Evolutionary conservation across 108 stramenopile species (phyloP).

Genomic region (Cyclotella baltica): DNA sequence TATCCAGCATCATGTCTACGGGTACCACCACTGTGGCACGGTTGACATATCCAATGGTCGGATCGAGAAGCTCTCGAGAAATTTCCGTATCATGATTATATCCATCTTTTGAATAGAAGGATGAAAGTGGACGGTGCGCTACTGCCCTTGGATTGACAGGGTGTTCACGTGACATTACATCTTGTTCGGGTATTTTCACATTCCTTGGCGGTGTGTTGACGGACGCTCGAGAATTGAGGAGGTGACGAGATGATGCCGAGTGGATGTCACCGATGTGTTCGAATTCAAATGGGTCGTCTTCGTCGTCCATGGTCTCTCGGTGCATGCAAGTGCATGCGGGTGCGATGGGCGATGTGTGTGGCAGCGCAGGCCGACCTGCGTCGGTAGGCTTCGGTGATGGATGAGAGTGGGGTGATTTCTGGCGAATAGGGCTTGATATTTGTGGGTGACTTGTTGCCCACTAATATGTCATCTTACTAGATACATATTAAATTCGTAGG

Average conservation of each 20-base stretch:
- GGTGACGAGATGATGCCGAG: not conserved
- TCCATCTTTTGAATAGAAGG: not conserved
- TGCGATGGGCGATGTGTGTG: no score
- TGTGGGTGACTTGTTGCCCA: no score
- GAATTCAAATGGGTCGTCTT: not conserved
- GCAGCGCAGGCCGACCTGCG: no score
- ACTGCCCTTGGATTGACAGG: not conserved
- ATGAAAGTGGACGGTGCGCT: not conserved
- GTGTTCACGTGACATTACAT: not conserved
- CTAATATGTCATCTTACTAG: no score
- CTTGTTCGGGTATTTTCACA: not conserved
- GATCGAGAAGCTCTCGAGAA: conserved; percentile 1
- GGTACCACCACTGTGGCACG: conserved; percentile 8
- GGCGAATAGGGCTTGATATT: no score
- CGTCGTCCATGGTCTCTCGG: no score
- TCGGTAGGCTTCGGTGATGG: no score
- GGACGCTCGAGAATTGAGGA: not conserved
- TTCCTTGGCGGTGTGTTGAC: not conserved
- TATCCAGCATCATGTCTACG: conserved; percentile 16
- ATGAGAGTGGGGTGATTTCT: no score
- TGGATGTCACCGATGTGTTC: conserved; percentile 12
- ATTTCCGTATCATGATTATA: not conserved
- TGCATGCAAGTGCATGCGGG: no score
- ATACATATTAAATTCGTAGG: no score
- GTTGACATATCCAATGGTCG: conserved; percentile 10